Evolutionary conservation across 345 rosid species (phyloP).

Genomic region (Lagerstroemia speciosa): DNA sequence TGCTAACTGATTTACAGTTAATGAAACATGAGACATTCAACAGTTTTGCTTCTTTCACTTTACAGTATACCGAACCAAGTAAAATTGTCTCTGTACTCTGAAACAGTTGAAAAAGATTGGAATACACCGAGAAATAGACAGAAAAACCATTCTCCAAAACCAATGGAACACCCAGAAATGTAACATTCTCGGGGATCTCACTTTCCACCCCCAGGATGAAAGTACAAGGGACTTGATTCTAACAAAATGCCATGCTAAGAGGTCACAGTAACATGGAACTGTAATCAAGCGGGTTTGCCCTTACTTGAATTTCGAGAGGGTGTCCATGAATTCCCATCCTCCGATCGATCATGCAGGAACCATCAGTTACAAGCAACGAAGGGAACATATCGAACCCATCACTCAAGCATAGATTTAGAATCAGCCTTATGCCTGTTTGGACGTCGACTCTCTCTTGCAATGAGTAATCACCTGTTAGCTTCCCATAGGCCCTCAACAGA

Average conservation of each 20-base stretch:
- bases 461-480: slow-evolving; percentile 71
- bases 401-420: slow-evolving; percentile 65
- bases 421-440: slow-evolving; percentile 84
- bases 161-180: not conserved
- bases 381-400: slow-evolving; percentile 99
- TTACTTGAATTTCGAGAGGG: slow-evolving; percentile 94
- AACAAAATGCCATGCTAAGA: not conserved
- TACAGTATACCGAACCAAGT: too few species aligned
- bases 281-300: slow-evolving; percentile 1
- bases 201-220: not conserved
- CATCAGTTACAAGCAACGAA: slow-evolving; percentile 82
- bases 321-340: slow-evolving; percentile 98
- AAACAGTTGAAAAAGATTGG: not conserved
- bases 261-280: not conserved
- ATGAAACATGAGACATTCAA: not conserved
- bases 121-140: not conserved
- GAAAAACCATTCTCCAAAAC: not conserved
- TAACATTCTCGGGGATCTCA: not conserved
- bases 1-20: not conserved
- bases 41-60: too few species aligned
- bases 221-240: not conserved
- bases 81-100: not conserved
- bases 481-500: slow-evolving; percentile 85
- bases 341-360: slow-evolving; percentile 95
- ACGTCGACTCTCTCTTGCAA: slow-evolving; percentile 95